Conservation (phyloP, 495 filamentous ascomycete genomes). For the Saxophila tyrrhenica region DNA sequence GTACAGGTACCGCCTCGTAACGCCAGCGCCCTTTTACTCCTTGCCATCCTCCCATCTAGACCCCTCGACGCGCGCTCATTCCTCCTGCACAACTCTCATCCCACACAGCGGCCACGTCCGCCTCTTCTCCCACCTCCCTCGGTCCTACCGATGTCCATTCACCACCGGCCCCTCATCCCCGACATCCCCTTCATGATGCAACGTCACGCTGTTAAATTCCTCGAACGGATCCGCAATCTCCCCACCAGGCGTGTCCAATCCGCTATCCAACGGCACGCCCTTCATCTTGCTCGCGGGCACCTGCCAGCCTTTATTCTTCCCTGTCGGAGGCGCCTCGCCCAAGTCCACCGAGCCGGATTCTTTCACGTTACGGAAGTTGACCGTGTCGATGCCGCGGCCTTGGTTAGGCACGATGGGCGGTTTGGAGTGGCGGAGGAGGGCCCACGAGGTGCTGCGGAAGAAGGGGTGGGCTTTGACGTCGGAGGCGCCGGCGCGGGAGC, state of each 20-base stretch:
- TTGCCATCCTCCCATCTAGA: background rate
- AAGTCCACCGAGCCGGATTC: slow-evolving; percentile 74
- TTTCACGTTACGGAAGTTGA: slow-evolving; percentile 96
- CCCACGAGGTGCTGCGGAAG: slow-evolving; percentile 94
- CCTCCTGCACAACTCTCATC: background rate
- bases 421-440: slow-evolving; percentile 91
- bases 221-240: slow-evolving; percentile 91
- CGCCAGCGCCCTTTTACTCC: background rate
- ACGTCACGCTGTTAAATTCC: slow-evolving; percentile 96
- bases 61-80: background rate
- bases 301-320: slow-evolving; percentile 15
- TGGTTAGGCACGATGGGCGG: slow-evolving; percentile 96
- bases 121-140: background rate
- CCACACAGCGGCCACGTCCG: background rate
- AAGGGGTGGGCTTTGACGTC: slow-evolving; percentile 96
- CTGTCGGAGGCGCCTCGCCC: slow-evolving; percentile 5
- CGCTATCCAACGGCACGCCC: slow-evolving; percentile 76
- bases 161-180: background rate
- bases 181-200: slow-evolving; percentile 87
- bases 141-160: slow-evolving; percentile 5
- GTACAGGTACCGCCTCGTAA: background rate
- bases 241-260: slow-evolving; percentile 70
- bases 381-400: slow-evolving; percentile 79
- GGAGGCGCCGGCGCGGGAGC: slow-evolving; percentile 86
- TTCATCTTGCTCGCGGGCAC: slow-evolving; percentile 33